Percentiles rank a stretch among this genome's conserved stretches.
phyloP scores from a whole-genome alignment of 2,329 filamentous ascomycete species.

The Alternaria sp. region DNA sequence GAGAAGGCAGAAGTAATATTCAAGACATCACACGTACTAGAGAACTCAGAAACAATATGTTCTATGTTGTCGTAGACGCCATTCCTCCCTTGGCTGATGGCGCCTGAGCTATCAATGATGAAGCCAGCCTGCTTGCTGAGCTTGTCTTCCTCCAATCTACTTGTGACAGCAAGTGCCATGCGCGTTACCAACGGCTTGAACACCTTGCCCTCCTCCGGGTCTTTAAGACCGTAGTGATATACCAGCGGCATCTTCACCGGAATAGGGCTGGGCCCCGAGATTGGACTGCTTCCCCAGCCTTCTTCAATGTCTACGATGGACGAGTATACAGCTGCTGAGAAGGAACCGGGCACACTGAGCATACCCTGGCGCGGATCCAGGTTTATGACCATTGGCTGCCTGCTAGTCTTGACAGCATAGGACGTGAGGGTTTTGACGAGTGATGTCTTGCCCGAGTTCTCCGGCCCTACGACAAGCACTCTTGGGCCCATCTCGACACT shows the following conservation, averaged over 20 bases:
- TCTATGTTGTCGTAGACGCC: constrained; percentile 78
- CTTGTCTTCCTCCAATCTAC: constrained; percentile 77
- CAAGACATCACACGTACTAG: constrained; percentile 59
- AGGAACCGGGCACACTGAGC: constrained; percentile 69
- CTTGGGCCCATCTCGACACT: constrained; percentile 69
- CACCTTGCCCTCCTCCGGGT: constrained; percentile 72
- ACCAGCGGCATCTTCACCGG: constrained; percentile 92
- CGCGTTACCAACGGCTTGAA: constrained; percentile 79
- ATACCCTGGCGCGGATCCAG: constrained; percentile 77
- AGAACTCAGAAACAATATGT: constrained; percentile 77
- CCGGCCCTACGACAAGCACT: constrained; percentile 83
- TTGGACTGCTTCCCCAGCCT: constrained; percentile 89
- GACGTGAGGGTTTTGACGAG: constrained; percentile 78
- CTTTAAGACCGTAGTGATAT: constrained; percentile 82
- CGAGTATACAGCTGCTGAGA: constrained; percentile 87
- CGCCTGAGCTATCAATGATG: constrained; percentile 83
- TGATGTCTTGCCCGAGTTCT: constrained; percentile 83
- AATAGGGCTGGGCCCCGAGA: constrained; percentile 85
- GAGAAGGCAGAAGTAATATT: constrained; percentile 2
- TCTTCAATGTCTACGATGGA: constrained; percentile 88
- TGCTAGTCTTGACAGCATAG: constrained; percentile 77
- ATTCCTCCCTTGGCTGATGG: constrained; percentile 69
- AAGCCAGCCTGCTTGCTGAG: constrained; percentile 77
- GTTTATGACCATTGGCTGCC: constrained; percentile 84
- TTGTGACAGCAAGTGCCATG: constrained; percentile 80